A percentile compares a stretch with the other conserved stretches of the same genome.
These are phyloP conservation scores for Epipyxis sp. DNA, from an alignment of 108 stramenopile species.

Conservation along the genomic window DNA sequence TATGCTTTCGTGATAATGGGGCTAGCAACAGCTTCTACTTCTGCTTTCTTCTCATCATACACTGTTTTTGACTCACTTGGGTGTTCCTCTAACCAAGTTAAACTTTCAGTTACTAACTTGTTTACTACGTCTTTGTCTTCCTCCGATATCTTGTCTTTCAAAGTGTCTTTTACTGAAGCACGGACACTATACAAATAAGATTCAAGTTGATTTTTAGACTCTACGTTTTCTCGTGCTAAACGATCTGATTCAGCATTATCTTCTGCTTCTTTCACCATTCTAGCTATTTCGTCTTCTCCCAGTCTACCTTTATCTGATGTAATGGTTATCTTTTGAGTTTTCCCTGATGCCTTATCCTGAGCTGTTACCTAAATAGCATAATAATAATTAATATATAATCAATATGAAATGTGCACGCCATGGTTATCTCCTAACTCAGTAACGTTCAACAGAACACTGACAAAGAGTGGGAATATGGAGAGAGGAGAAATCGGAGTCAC, in stretches of 20 bases:
- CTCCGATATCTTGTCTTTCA: slow-evolving; percentile 41
- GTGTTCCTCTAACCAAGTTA: not conserved
- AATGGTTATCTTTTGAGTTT: slow-evolving; percentile 88
- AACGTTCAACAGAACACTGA: not conserved
- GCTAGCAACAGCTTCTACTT: slow-evolving; percentile 4
- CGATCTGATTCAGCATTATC: slow-evolving; percentile 66
- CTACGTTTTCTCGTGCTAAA: slow-evolving; percentile 60
- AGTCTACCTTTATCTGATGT: slow-evolving; percentile 92
- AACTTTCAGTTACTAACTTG: slow-evolving; percentile 39
- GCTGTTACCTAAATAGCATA: slow-evolving; percentile 84
- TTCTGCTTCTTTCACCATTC: slow-evolving; percentile 90
- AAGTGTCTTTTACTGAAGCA: slow-evolving; percentile 38
- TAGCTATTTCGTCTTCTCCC: slow-evolving; percentile 84
- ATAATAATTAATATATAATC: too few species aligned
- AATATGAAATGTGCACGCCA: slow-evolving; percentile 13
- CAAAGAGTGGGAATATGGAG: not conserved
- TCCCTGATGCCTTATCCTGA: slow-evolving; percentile 87
- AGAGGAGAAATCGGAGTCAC: not conserved
- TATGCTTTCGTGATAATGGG: slow-evolving; percentile 11
- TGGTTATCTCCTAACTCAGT: slow-evolving; percentile 13
- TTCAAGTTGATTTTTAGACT: slow-evolving; percentile 43
- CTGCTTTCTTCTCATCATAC: slow-evolving; percentile 4
- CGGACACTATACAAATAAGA: slow-evolving; percentile 48
- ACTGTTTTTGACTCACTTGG: not conserved
- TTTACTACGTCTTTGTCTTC: slow-evolving; percentile 40